Evolutionary conservation across 2,329 filamentous ascomycete species (phyloP).

Genomic region (Clonostachys chloroleuca): DNA sequence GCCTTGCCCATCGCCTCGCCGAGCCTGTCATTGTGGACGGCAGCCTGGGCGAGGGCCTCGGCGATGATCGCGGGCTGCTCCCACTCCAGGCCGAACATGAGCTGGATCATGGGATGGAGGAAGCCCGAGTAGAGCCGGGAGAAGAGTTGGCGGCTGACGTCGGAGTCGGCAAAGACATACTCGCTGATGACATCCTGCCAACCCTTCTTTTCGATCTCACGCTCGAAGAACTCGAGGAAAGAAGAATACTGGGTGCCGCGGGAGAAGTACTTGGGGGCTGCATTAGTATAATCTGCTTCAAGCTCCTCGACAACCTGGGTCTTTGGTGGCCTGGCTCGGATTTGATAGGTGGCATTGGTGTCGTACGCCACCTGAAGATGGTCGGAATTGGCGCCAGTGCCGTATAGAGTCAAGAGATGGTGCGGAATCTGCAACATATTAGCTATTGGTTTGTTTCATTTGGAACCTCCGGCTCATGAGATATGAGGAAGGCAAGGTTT

Average conservation of each 20-base stretch:
- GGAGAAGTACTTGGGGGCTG: conserved; percentile 56
- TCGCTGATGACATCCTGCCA: conserved; percentile 60
- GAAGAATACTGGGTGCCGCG: conserved; percentile 61
- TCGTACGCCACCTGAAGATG: conserved; percentile 62
- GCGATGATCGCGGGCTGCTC: conserved; percentile 76
- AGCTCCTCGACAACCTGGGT: conserved; percentile 49
- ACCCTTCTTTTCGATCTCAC: conserved; percentile 59
- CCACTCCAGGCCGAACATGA: conserved; percentile 83
- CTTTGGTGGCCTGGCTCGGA: conserved; percentile 40
- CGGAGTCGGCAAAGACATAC: conserved; percentile 61
- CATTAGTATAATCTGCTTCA: conserved; percentile 39
- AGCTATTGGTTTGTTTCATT: conserved; percentile 4
- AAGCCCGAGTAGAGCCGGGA: conserved; percentile 65
- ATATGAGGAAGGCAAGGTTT: background rate
- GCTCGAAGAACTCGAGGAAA: conserved; percentile 73
- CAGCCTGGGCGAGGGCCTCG: conserved; percentile 72
- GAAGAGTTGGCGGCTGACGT: conserved; percentile 66
- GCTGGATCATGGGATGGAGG: conserved; percentile 77
- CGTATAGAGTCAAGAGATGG: conserved; percentile 71
- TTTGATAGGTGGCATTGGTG: conserved; percentile 63
- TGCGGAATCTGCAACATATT: conserved; percentile 54
- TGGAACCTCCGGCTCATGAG: background rate
- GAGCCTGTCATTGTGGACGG: conserved; percentile 60
- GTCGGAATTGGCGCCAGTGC: conserved; percentile 60
- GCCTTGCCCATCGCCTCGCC: conserved; percentile 45